phyloP scores from a whole-genome alignment of 2,329 filamentous ascomycete genomes.

The Scytalidium sp. region DNA sequence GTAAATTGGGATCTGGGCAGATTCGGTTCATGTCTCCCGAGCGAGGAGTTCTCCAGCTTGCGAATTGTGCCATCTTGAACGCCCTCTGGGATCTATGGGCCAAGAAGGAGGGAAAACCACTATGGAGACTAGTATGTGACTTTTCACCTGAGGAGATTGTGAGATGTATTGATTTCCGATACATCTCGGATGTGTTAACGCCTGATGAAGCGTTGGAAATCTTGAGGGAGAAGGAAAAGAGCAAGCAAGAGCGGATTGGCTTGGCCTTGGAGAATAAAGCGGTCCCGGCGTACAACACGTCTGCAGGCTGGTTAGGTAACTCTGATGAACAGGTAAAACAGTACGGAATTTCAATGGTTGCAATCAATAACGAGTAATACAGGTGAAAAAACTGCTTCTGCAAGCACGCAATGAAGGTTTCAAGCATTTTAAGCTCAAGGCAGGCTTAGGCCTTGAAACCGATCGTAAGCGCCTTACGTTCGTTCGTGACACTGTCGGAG shows the following conservation, averaged over 20 bases:
- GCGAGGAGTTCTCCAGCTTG: slow-evolving; percentile 88
- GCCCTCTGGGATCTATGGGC: slow-evolving; percentile 91
- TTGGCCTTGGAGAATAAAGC: slow-evolving; percentile 70
- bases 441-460: slow-evolving; percentile 67
- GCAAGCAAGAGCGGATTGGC: slow-evolving; percentile 65
- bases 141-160: slow-evolving; percentile 85
- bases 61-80: slow-evolving; percentile 81
- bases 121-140: slow-evolving; percentile 83
- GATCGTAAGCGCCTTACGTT: slow-evolving; percentile 67
- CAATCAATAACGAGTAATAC: not conserved
- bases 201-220: slow-evolving; percentile 74
- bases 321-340: slow-evolving; percentile 44
- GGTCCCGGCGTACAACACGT: slow-evolving; percentile 84
- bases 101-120: slow-evolving; percentile 76
- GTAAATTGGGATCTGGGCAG: slow-evolving; percentile 88
- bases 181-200: slow-evolving; percentile 85
- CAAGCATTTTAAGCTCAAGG: slow-evolving; percentile 83
- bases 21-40: slow-evolving; percentile 89
- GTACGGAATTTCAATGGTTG: not conserved
- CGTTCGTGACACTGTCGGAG: slow-evolving; percentile 74
- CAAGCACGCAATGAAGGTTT: slow-evolving; percentile 75
- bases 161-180: slow-evolving; percentile 82
- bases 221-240: slow-evolving; percentile 59
- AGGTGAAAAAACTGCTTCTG: slow-evolving; percentile 64
- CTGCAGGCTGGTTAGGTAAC: slow-evolving; percentile 86